Conservation (phyloP, 352 stramenopile genomes). For the Globisporangium rhizosaccharum region DNA sequence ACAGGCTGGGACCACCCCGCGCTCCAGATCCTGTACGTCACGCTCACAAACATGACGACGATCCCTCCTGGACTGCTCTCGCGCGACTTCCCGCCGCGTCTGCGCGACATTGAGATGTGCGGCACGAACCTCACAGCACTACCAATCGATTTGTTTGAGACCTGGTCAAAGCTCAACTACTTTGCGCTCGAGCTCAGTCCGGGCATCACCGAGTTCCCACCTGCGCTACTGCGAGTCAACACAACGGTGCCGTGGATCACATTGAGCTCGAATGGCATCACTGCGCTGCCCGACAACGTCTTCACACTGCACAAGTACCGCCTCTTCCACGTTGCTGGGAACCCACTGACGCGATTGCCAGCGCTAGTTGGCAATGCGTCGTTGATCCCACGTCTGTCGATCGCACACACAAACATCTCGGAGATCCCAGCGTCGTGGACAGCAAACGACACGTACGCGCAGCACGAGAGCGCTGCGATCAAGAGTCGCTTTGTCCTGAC, state of each 20-base stretch:
- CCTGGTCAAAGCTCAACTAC: constrained; percentile 1
- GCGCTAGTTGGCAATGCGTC: not conserved
- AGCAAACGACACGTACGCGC: not conserved
- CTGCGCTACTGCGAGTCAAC: not conserved
- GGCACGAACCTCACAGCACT: constrained; percentile 14
- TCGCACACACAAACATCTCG: not conserved
- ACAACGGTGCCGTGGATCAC: not conserved
- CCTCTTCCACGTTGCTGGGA: constrained; percentile 8
- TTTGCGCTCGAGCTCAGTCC: constrained; percentile 13
- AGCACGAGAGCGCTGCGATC: not conserved
- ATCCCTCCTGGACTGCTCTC: constrained; percentile 8
- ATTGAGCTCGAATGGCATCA: not conserved
- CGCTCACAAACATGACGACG: not conserved
- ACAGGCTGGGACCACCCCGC: not conserved
- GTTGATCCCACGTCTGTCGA: not conserved
- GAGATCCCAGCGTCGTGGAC: not conserved
- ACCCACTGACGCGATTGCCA: constrained; percentile 8
- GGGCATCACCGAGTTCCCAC: constrained; percentile 7
- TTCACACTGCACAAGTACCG: constrained; percentile 1
- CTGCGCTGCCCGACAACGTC: not conserved
- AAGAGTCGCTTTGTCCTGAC: not conserved
- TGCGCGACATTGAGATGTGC: constrained; percentile 10
- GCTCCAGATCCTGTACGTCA: constrained; percentile 1
- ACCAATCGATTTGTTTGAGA: constrained; percentile 8
- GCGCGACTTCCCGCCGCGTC: constrained; percentile 1